Base-by-base conservation (phyloP, 164 flowering plant species). In the Macadamia integrifolia region DNA sequence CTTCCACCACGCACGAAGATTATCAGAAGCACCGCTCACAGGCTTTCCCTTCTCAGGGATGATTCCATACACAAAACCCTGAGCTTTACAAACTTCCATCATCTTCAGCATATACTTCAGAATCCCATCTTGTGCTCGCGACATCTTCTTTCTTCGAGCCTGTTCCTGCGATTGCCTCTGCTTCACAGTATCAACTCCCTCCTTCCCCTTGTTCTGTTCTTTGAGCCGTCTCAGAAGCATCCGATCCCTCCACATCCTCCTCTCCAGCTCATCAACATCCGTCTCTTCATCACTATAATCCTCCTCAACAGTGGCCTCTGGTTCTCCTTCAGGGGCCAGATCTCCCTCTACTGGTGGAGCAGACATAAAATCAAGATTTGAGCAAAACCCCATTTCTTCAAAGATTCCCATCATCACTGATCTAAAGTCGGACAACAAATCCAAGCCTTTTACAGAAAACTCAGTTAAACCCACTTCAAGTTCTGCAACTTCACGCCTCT, bases 1-100 rank as follows among this genome's bases (percentile, higher is more conserved):
- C 75, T 91, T 91, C 97, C 97, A 91, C 97, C 97, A 91, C 2
- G 82, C 97, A 7, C 97, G 77, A 3, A 91, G 88, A 65, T 89
- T 89, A 65, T 91, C 97, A 6, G 94, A 91, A 6, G 97, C 88
- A 28, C 97, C 97, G n/a, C 90, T 86, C n/a, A 89, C 94, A 0
- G 97, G 94, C 62, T 91, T 91, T 30, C 97, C 97, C 60, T 89
- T 91, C 80, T 91, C 97, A 0, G 94, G 94, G 62, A 91, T 86
- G 65, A 91, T 89, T 23, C 97, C 97, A 76, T 91, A 91, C 9
- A 91, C 97, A 58, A 91, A 91, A 0, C 97, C 97, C 69, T 87
- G 97, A 50, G 94, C 97, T 60, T 91, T 87, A 56, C 97, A 91
- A 10, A 89, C 91, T 64, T 91, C 97, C 94, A 89, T 91, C 94